Base-by-base conservation (phyloP, 805 yeast species). In the Lipomyces lipofer region DNA sequence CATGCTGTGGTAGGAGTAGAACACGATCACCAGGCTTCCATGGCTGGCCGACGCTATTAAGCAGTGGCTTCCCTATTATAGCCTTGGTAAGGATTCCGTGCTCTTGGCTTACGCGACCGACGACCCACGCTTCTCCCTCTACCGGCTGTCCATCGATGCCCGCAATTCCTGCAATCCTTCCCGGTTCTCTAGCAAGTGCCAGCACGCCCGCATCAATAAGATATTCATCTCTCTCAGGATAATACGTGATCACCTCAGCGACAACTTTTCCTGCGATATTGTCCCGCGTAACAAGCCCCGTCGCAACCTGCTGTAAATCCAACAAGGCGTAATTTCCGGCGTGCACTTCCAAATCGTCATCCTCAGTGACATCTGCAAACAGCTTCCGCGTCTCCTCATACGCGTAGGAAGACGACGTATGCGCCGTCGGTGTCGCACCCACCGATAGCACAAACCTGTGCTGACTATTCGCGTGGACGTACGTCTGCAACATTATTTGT, bases 401-500 rank as follows among this genome's bases (percentile, higher is more conserved):
- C 15, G 47, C 55, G 10, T 4, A 12, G 1, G 42, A 40, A 6
- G 51, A 45, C 7, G 45, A 35, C 21, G 49, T 35, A 15, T 84
- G 88, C 4, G 86, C 81, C 0, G 92, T 86, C 43, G 94, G 94
- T 0, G 95, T 85, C 1, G 94, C 90, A 21, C 95, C 95, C 22
- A 86, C 86, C 0, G 92, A 85, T 1, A 86, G 70, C 5, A 73
- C 74, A 27, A 85, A 69, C 13, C 40, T 36, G 7, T 10, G 17
- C 71, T 61, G 36, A 24, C 27, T 10, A n/a, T 22, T 25, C 10
- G 9, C 40, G n/a, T n/a, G n/a, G n/a, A n/a, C n/a, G n/a, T n/a
- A n/a, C 22, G 40, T 6, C 22, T 28, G 28, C 10, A 35, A 73
- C 9, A 36, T 27, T 0, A 43, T 32, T n/a, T 36, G 28, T 52